Evolutionary conservation across 345 rosid species (phyloP), one percentile per base, ranked within the genome.

Genomic region (Corchorus olitorius): DNA sequence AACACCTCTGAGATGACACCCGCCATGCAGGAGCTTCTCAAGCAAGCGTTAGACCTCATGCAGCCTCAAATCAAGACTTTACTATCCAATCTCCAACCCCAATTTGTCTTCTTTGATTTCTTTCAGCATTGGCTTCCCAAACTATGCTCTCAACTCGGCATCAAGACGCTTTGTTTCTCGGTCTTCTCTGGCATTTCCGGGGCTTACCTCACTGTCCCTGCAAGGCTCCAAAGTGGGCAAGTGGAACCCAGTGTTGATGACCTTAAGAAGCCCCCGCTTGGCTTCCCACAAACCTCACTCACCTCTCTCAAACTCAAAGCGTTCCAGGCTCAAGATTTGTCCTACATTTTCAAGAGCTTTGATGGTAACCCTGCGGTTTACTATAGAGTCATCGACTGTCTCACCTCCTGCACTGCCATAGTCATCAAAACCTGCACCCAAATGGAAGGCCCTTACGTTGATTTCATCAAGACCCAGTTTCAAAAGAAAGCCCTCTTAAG

Each of bases 1-100:
- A 82, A 62, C 77, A 85, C 88, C 35, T 56, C 79, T 3, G 78
- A 81, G 19, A 71, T 83, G 76, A 74, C 86, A 15, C 84, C 83
- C 0, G 14, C 34, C 9, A 72, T 76, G 80, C 76, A 73, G 0
- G 83, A 72, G 7, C 79, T 74, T 27, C 83, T 85, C 43, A 80
- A 59, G 73, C 61, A 69, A 52, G 83, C 84, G 4, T 1, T 76
- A 1, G 88, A 82, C 41, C 86, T 82, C 46, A 85, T 76, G 74
- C 78, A 78, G 64, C 84, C 85, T 7, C 81, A 82, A 19, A 20
- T 80, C 58, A 70, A 22, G 45, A 17, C 75, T 22, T 13, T 80
- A 6, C 39, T 83, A 16, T 41, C 77, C 1, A 10, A 70, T 16
- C 88, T 85, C 76, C 70, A 70, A 27, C 84, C 88, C 39, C 70